These are phyloP conservation scores for Tolypocladium tropicale DNA, from an alignment of 2,329 filamentous ascomycete genomes.

Conservation along the genomic window DNA sequence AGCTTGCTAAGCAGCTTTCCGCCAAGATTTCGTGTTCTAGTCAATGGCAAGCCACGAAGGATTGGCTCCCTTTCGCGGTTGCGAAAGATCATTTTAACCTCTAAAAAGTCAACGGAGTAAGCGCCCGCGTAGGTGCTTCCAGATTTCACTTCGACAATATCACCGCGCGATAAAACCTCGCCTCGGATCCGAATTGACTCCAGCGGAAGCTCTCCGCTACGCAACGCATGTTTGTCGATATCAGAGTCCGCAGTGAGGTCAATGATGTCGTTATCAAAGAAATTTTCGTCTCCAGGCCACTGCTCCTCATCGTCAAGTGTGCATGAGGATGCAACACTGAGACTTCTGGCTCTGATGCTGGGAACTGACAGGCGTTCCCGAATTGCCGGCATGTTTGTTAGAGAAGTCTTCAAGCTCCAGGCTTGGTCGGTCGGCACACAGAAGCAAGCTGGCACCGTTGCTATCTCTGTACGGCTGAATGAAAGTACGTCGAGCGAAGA, in stretches of 20 bases:
- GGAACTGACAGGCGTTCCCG: too few relatives aligned
- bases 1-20: constrained; percentile 26
- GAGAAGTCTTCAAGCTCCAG: too few relatives aligned
- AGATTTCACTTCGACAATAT: constrained; percentile 17
- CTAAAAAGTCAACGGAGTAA: constrained; percentile 23
- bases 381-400: too few relatives aligned
- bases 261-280: constrained; percentile 17
- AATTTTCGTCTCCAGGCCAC: not conserved
- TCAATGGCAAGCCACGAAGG: constrained; percentile 28
- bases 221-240: constrained; percentile 4
- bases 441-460: too few relatives aligned
- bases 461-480: too few relatives aligned
- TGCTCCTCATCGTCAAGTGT: constrained; percentile 10
- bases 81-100: constrained; percentile 31
- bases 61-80: constrained; percentile 9
- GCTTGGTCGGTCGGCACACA: too few relatives aligned
- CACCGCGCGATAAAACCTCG: constrained; percentile 10
- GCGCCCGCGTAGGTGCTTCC: constrained; percentile 8
- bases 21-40: constrained; percentile 21
- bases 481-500: too few relatives aligned
- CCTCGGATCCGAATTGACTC: constrained; percentile 5
- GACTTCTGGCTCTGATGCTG: not conserved
- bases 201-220: constrained; percentile 12
- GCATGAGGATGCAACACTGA: constrained; percentile 5
- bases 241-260: constrained; percentile 21